Base-by-base conservation (phyloP, 1,139 yeast species). In the Yamadazyma atlantica region DNA sequence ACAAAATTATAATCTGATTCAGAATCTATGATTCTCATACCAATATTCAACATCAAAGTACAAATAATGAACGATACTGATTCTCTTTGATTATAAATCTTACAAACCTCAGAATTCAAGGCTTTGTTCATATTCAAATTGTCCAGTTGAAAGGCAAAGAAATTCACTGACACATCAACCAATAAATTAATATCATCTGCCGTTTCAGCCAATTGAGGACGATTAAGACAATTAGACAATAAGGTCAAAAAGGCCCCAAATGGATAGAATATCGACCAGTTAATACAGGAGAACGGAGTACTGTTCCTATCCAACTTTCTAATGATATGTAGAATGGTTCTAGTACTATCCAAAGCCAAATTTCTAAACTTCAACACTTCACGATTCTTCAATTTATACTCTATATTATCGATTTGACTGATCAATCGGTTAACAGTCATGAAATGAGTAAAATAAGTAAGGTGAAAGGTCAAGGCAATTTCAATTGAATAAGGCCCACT, bases 261-360 rank as follows among this genome's bases (percentile, higher is more conserved):
- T 0, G 72, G 69, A 40, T 53, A 66, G 37, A 55, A 59, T 26
- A 59, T 41, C 21, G 61, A 44, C 73, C 73, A 67, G 36, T 62
- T 63, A 35, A 51, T 50, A 37, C 55, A 62, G 1, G 68, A 51
- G 18, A 53, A 43, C 0, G 62, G 52, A 0, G 54, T 41, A 7
- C 45, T 48, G 4, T 46, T 42, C 17, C 50, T 48, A 31, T 53
- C 53, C 18, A 64, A 28, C 30, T 49, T 55, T 11, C 46, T 49
- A 3, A 55, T 50, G 27, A 65, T 44, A 14, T 53, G 50, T 23
- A 69, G 45, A 4, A 68, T 60, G 1, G 73, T 67, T 39, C 73
- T 51, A 2, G 73, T 66, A 16, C 69, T 54, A 37, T 64, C 59
- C 18, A 62, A 42, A 1, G 64, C 57, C 22, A 63, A 35, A 25